Percentiles rank a stretch among this genome's conserved stretches.
These are phyloP conservation scores for Phytophthora pluvialis DNA, from an alignment of 352 stramenopile genomes.

Conservation along the genomic window DNA sequence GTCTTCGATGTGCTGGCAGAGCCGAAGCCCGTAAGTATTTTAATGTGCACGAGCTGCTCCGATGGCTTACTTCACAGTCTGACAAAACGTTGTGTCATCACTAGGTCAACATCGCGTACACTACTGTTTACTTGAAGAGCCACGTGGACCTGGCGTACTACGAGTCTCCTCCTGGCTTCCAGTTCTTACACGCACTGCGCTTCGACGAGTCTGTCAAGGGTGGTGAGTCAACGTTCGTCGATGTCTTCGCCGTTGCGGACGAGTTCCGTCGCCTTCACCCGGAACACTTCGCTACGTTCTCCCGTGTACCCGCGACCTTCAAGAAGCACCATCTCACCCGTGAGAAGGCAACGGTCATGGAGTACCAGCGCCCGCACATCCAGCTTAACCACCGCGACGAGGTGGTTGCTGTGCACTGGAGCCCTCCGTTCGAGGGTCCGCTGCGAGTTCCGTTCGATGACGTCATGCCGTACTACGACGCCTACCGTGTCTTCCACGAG, in stretches of 20 bases:
- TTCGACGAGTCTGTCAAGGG: slow-evolving; percentile 88
- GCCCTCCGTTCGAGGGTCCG: slow-evolving; percentile 94
- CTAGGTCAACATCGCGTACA: slow-evolving; percentile 96
- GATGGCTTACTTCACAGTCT: not conserved
- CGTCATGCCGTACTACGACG: slow-evolving; percentile 80
- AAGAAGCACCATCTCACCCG: slow-evolving; percentile 93
- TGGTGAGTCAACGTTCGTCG: slow-evolving; percentile 87
- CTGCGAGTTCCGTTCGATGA: slow-evolving; percentile 80
- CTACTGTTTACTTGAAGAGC: slow-evolving; percentile 86
- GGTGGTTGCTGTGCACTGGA: slow-evolving; percentile 93
- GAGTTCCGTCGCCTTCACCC: slow-evolving; percentile 72
- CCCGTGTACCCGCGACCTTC: slow-evolving; percentile 93
- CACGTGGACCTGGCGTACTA: slow-evolving; percentile 98
- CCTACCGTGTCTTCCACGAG: slow-evolving; percentile 82
- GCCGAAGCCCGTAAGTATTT: slow-evolving; percentile 66
- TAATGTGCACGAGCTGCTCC: not conserved
- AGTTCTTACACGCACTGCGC: slow-evolving; percentile 93
- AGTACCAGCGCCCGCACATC: slow-evolving; percentile 95
- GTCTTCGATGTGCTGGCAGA: slow-evolving; percentile 88
- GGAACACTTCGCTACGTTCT: slow-evolving; percentile 78
- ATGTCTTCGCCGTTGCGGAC: slow-evolving; percentile 78
- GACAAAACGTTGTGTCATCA: not conserved
- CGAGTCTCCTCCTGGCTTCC: slow-evolving; percentile 95
- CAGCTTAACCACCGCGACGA: slow-evolving; percentile 83
- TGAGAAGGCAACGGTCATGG: slow-evolving; percentile 90